Evolutionary conservation across 176 grass and related monocot genomes (phyloP).

Genomic region (Oryza rufipogon): DNA sequence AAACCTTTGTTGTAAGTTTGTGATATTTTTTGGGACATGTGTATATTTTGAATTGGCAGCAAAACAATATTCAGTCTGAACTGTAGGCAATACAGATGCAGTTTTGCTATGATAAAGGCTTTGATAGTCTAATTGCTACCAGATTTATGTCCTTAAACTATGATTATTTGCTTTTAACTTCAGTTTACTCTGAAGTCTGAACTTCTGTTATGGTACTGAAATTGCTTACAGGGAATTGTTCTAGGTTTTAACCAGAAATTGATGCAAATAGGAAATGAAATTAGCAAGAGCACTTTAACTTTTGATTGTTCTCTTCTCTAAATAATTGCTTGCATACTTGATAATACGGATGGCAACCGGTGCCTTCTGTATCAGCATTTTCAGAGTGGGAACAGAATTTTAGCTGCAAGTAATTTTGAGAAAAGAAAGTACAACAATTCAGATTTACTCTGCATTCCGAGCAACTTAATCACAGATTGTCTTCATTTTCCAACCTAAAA

Average conservation of each 20-base stretch:
- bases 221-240: background rate
- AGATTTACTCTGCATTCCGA: background rate
- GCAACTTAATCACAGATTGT: background rate
- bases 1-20: background rate
- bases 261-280: background rate
- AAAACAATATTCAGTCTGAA: background rate
- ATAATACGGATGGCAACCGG: background rate
- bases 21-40: background rate
- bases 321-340: conserved; percentile 16
- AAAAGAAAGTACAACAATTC: conserved; percentile 7
- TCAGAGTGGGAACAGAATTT: background rate
- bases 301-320: background rate
- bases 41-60: background rate
- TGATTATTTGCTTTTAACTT: background rate
- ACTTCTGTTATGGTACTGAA: background rate
- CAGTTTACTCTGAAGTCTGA: background rate
- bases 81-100: background rate
- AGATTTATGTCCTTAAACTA: background rate
- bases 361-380: background rate
- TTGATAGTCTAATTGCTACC: too few species aligned
- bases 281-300: background rate
- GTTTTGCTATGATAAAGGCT: too few species aligned
- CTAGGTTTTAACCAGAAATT: background rate
- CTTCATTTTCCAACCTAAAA: background rate
- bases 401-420: conserved; percentile 2